Percentiles rank a stretch among this genome's conserved stretches.
phyloP scores from a whole-genome alignment of 108 stramenopile species.

The Skeletonema potamos region DNA sequence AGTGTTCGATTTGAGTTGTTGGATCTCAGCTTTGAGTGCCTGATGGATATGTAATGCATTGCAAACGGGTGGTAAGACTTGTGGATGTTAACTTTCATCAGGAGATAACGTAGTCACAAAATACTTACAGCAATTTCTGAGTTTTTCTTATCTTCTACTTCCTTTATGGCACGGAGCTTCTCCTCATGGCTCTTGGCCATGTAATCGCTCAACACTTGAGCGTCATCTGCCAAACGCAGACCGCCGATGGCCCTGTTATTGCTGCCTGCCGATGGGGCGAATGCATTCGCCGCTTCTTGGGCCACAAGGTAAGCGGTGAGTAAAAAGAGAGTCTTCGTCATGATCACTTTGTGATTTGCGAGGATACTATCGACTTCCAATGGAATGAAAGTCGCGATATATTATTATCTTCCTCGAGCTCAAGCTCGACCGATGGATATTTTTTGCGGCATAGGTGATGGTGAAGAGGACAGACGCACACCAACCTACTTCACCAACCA shows the following conservation, averaged over 20 bases:
- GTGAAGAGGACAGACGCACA: no score
- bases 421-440: no score
- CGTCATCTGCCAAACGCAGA: not conserved
- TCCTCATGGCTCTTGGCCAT: conserved; percentile 85
- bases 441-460: no score
- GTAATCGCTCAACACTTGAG: conserved; percentile 59
- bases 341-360: not conserved
- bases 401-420: no score
- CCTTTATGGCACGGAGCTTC: conserved; percentile 66
- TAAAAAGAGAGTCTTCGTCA: not conserved
- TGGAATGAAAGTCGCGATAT: no score
- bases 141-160: conserved; percentile 68
- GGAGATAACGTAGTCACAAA: not conserved
- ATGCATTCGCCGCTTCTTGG: not conserved
- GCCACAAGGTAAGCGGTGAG: not conserved
- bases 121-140: conserved; percentile 64
- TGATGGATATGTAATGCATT: conserved; percentile 4
- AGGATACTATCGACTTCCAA: no score
- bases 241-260: not conserved
- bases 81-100: not conserved
- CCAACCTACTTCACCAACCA: no score
- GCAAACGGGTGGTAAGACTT: not conserved
- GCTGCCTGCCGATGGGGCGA: conserved; percentile 11
- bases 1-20: conserved; percentile 35
- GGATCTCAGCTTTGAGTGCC: conserved; percentile 60